Base-by-base conservation (phyloP, 371 early-diverging fungal species). In the Mortierella sp. region DNA sequence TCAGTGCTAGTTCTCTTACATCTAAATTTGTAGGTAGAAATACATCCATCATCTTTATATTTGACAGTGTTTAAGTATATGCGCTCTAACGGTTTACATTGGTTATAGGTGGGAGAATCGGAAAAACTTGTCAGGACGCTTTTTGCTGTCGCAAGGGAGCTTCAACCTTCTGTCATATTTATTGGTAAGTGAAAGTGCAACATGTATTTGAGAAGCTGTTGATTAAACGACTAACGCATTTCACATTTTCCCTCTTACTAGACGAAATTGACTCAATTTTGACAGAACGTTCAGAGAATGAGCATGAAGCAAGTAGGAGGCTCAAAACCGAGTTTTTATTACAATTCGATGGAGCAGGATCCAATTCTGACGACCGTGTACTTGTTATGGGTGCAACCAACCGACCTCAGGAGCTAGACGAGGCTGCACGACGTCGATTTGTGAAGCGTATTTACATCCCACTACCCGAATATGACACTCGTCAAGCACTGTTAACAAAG, bases 311-410 rank as follows among this genome's bases (percentile, higher is more conserved):
- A 8, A 90, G 90, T 24, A 79, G 96, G 35, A 76, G 94, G 47
- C 86, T 96, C 39, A 96, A 96, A 83, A 96, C 95, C 14, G 95
- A 96, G 76, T 95, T 96, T 78, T 73, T 96, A 45, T 80, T 96
- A 26, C 95, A 96, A 78, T 94, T 95, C 87, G 96, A 91, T 66
- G 92, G 92, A 4, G 47, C 89, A 20, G 84, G 86, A 11, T 80
- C 86, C 24, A 83, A 77, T 39, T 79, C 86, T 1, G 88, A 87
- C n/a, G 86, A 88, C 51, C 72, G 89, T 8, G 73, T 91, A 20
- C 77, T 92, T 6, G 88, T 91, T 26, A 78, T 91, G 68, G 93
- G 79, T 77, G 94, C 87, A 70, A 95, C 90, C 43, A 95, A 90
- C 78, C 90, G 87, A 84, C 94, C 90, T 3, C 90, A 90, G 68